Evolutionary conservation across 2,329 filamentous ascomycete species (phyloP).

Genomic region (Clonostachys chloroleuca): DNA sequence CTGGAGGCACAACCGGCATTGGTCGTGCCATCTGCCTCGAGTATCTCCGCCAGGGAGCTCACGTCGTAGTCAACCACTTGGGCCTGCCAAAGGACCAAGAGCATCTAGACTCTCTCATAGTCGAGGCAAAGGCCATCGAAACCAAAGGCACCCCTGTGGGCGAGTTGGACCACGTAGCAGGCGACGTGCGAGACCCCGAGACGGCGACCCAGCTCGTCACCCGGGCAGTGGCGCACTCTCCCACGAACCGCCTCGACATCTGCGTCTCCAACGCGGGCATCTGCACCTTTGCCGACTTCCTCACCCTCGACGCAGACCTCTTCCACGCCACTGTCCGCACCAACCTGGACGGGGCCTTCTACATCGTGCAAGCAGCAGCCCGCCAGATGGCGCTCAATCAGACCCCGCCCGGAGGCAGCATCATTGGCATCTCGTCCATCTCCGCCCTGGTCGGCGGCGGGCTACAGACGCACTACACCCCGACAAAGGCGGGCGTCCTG

Average conservation of each 20-base stretch:
- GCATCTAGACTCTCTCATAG: conserved; percentile 49
- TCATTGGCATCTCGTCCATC: conserved; percentile 73
- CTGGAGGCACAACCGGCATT: conserved; percentile 82
- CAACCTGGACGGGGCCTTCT: conserved; percentile 87
- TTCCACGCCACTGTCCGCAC: conserved; percentile 69
- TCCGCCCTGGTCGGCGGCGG: conserved; percentile 75
- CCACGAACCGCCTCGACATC: conserved; percentile 56
- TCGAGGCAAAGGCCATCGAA: conserved; percentile 42
- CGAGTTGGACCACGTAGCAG: conserved; percentile 61
- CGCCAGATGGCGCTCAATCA: conserved; percentile 69
- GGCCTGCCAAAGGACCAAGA: conserved; percentile 46
- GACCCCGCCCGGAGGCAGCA: conserved; percentile 66
- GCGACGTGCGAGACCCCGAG: conserved; percentile 72
- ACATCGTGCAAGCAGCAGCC: conserved; percentile 79
- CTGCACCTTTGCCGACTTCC: conserved; percentile 83
- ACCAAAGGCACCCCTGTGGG: conserved; percentile 40
- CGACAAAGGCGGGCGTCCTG: conserved; percentile 79
- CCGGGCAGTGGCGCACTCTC: conserved; percentile 51
- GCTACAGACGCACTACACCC: conserved; percentile 79
- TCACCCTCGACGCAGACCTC: conserved; percentile 67
- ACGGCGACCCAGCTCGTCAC: conserved; percentile 67
- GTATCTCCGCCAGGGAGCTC: conserved; percentile 73
- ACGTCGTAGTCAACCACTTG: conserved; percentile 78
- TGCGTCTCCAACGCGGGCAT: conserved; percentile 88
- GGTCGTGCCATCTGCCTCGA: conserved; percentile 79